phyloP scores from a whole-genome alignment of 2,329 filamentous ascomycete genomes.

The Colletotrichum australisinense region DNA sequence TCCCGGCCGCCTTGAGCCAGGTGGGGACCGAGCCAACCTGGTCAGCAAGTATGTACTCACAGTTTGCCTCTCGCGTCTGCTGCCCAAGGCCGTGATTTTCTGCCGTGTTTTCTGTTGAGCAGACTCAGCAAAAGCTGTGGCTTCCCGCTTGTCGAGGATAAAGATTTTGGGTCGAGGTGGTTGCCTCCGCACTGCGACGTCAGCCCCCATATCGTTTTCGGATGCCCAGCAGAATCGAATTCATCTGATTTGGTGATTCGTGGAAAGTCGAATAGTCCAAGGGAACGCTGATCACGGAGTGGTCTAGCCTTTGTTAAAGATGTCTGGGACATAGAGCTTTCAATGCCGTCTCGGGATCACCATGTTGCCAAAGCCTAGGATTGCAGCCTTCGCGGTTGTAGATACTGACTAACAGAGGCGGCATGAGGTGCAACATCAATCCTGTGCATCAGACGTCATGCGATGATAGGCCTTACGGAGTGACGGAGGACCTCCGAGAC shows the following conservation, averaged over 20 bases:
- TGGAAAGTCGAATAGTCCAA: not conserved
- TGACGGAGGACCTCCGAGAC: not conserved
- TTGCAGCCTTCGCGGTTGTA: not conserved
- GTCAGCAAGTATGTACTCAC: not conserved
- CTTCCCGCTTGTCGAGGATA: not conserved
- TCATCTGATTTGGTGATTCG: constrained; percentile 24
- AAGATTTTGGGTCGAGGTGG: not conserved
- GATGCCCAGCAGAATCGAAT: not conserved
- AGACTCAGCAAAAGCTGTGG: not conserved
- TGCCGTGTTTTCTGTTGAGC: not conserved
- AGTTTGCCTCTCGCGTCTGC: not conserved
- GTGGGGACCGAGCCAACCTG: not conserved
- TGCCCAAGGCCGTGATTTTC: not conserved
- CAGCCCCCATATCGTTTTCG: not conserved
- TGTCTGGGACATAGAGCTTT: constrained; percentile 17
- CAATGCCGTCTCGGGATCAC: not conserved
- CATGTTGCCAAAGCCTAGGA: not conserved
- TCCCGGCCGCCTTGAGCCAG: not conserved
- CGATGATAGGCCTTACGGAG: not conserved
- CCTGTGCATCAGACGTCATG: not conserved
- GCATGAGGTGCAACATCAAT: not conserved
- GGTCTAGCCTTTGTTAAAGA: constrained; percentile 4
- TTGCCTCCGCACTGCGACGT: constrained; percentile 4
- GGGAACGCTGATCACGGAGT: not conserved
- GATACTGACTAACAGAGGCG: not conserved